phyloP scores from a whole-genome alignment of 345 rosid genomes.

The Salix dunnii region DNA sequence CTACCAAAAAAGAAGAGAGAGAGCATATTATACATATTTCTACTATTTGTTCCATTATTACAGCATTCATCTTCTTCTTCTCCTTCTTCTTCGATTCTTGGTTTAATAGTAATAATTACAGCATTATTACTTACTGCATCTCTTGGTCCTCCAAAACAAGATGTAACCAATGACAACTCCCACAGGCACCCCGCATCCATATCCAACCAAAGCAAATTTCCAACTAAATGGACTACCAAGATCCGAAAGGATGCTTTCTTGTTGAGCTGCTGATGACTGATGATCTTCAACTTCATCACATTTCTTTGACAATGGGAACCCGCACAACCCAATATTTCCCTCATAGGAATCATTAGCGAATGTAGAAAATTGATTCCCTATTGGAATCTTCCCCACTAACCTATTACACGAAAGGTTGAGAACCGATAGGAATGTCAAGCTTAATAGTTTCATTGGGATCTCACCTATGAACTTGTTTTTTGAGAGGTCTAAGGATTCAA shows the following conservation, averaged over 20 bases:
- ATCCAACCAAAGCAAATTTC: not conserved
- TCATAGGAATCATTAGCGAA: not conserved
- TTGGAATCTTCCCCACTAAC: too few relatives aligned
- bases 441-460: not conserved
- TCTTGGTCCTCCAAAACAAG: too few relatives aligned
- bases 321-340: not conserved
- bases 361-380: not conserved
- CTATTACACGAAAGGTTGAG: not conserved
- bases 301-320: not conserved
- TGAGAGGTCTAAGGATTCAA: not conserved
- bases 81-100: too few relatives aligned
- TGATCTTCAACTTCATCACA: not conserved
- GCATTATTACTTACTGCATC: too few relatives aligned
- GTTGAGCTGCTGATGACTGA: not conserved
- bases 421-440: too few relatives aligned
- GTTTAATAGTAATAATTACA: too few relatives aligned
- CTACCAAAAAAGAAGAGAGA: too few relatives aligned
- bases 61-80: too few relatives aligned
- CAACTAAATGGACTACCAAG: not conserved
- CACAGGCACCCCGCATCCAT: not conserved
- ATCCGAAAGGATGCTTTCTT: not conserved
- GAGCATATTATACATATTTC: too few relatives aligned
- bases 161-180: not conserved
- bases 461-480: not conserved
- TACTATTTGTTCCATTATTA: too few relatives aligned